A percentile compares a stretch with the other conserved stretches of the same genome.
Conservation (phyloP, 1,139 yeast genomes). For the Meyerozyma carpophila region DNA sequence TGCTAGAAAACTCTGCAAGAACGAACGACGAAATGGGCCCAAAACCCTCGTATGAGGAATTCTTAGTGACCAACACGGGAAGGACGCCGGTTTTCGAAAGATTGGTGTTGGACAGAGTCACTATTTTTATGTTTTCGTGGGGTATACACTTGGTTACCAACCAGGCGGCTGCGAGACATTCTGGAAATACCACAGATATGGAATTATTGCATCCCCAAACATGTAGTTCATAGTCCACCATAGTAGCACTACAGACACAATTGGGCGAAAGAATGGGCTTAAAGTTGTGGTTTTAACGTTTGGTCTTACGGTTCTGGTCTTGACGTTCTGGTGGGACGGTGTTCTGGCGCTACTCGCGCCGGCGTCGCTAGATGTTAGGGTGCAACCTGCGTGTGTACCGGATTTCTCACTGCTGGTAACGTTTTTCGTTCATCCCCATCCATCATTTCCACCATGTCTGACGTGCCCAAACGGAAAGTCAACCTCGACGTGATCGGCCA, state of each 20-base stretch:
- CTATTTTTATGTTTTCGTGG: constrained; percentile 24
- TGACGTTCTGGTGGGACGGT: no score
- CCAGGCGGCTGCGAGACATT: constrained; percentile 35
- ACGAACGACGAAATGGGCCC: constrained; percentile 35
- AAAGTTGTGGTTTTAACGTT: constrained; percentile 10
- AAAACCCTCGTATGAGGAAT: constrained; percentile 40
- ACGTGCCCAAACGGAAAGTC: constrained; percentile 22
- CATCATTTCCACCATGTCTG: constrained; percentile 11
- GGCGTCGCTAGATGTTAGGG: no score
- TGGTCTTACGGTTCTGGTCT: not conserved
- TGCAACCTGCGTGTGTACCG: no score
- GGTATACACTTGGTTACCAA: constrained; percentile 8
- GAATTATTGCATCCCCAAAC: constrained; percentile 48
- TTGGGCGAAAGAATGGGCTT: constrained; percentile 4
- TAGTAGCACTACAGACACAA: not conserved
- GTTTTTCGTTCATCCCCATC: not conserved
- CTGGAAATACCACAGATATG: constrained; percentile 37
- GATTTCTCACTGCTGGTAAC: not conserved
- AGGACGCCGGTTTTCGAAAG: constrained; percentile 46
- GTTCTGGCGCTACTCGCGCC: no score
- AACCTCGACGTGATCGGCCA: constrained; percentile 48
- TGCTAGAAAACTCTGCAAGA: not conserved
- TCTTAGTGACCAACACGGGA: constrained; percentile 46
- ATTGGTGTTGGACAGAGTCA: constrained; percentile 57
- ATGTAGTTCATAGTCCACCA: constrained; percentile 36